Percentiles rank a stretch among this genome's conserved stretches.
Evolutionary conservation across 2,329 filamentous ascomycete species (phyloP).

Genomic region (Amauroascus niger): DNA sequence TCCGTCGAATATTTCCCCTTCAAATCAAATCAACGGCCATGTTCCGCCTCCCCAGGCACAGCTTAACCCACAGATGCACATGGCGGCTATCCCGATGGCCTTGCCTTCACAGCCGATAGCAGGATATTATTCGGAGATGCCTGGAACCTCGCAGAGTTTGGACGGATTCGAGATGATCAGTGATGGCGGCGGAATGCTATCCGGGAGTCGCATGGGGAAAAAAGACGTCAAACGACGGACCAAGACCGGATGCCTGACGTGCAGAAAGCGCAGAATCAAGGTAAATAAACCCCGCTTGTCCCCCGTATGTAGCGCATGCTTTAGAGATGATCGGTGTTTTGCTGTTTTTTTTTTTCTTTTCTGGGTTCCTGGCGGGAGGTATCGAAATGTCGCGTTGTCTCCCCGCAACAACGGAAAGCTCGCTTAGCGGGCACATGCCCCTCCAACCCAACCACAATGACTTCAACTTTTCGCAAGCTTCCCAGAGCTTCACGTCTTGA

Average conservation of each 20-base stretch:
- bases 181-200: conserved; percentile 47
- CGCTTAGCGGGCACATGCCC: conserved; percentile 14
- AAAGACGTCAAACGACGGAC: conserved; percentile 68
- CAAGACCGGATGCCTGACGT: conserved; percentile 61
- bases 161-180: conserved; percentile 46
- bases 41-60: conserved; percentile 16
- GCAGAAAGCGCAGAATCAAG: conserved; percentile 61
- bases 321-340: not conserved
- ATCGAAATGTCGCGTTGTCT: no score
- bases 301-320: not conserved
- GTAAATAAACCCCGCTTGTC: conserved; percentile 39
- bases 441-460: conserved; percentile 5
- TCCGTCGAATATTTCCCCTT: conserved; percentile 26
- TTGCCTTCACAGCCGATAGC: conserved; percentile 21
- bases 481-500: not conserved
- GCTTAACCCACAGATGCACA: conserved; percentile 10
- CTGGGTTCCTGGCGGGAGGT: no score
- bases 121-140: conserved; percentile 42
- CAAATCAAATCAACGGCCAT: conserved; percentile 28
- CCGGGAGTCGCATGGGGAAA: conserved; percentile 48
- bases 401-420: conserved; percentile 13
- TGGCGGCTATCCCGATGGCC: conserved; percentile 16
- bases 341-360: not conserved
- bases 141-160: conserved; percentile 33
- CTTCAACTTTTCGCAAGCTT: not conserved